phyloP scores from a whole-genome alignment of 2,329 filamentous ascomycete genomes.

The Diaporthe australafricana region DNA sequence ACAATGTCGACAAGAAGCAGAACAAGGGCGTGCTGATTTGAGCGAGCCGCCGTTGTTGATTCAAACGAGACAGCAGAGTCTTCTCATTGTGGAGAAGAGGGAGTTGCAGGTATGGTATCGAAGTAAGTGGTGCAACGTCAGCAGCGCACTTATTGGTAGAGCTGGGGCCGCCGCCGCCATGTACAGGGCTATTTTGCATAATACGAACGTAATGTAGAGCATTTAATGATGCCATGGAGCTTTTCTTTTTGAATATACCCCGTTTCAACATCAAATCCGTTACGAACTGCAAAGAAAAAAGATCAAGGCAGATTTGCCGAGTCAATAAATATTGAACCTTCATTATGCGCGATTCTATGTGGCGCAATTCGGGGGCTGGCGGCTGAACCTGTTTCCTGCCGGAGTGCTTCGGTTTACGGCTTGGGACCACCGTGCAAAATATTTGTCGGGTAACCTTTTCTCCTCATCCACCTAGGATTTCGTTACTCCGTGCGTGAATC shows the following conservation, averaged over 20 bases:
- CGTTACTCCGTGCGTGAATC: too few species aligned
- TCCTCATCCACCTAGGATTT: too few species aligned
- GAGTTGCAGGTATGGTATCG: background rate
- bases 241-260: background rate
- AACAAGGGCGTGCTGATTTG: conserved; percentile 39
- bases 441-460: too few species aligned
- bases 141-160: background rate
- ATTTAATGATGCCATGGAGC: background rate
- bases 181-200: background rate
- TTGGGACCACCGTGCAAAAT: too few species aligned
- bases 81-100: background rate
- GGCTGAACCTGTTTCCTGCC: too few species aligned
- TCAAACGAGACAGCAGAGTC: background rate
- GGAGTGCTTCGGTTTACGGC: too few species aligned
- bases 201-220: background rate
- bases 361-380: too few species aligned
- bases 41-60: background rate
- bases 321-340: too few species aligned
- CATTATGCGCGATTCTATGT: too few species aligned
- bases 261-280: background rate
- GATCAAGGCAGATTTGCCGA: too few species aligned
- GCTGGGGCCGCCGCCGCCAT: background rate
- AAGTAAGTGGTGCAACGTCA: too few species aligned
- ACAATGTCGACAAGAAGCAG: conserved; percentile 48
- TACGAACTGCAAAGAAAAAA: too few species aligned